phyloP scores from a whole-genome alignment of 2,329 filamentous ascomycete species.

The Alternaria sp. region DNA sequence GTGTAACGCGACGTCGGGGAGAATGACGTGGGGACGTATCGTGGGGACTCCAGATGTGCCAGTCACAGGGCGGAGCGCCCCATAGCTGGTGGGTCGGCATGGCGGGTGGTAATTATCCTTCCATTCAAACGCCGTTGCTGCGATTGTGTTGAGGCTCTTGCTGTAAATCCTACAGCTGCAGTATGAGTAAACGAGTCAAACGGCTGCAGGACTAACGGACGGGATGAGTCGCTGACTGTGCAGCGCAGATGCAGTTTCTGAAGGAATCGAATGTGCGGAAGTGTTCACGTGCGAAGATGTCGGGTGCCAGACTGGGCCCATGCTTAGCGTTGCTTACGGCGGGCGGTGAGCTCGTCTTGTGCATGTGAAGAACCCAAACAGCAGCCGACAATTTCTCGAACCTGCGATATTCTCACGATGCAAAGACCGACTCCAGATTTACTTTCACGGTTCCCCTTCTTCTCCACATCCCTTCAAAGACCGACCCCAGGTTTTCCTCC shows the following conservation, averaged over 20 bases:
- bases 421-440: conserved; percentile 13
- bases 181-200: background rate
- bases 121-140: conserved; percentile 27
- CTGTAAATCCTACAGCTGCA: background rate
- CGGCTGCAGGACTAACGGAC: background rate
- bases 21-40: conserved; percentile 19
- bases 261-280: background rate
- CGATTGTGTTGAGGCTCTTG: background rate
- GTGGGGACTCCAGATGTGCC: conserved; percentile 22
- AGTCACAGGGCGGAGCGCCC: background rate
- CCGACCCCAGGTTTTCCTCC: conserved; percentile 27
- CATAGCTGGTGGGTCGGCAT: conserved; percentile 19
- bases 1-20: conserved; percentile 1
- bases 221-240: background rate
- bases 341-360: background rate
- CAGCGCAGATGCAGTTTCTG: background rate
- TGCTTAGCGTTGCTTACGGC: conserved; percentile 1
- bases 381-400: background rate
- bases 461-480: conserved; percentile 19
- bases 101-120: conserved; percentile 23
- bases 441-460: background rate
- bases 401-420: background rate
- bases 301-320: background rate
- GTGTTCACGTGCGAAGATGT: background rate
- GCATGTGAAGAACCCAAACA: conserved; percentile 1